Evolutionary conservation across 2,329 filamentous ascomycete genomes (phyloP), one percentile per base, ranked within the genome.

Genomic region (Tolypocladium capitatum): DNA sequence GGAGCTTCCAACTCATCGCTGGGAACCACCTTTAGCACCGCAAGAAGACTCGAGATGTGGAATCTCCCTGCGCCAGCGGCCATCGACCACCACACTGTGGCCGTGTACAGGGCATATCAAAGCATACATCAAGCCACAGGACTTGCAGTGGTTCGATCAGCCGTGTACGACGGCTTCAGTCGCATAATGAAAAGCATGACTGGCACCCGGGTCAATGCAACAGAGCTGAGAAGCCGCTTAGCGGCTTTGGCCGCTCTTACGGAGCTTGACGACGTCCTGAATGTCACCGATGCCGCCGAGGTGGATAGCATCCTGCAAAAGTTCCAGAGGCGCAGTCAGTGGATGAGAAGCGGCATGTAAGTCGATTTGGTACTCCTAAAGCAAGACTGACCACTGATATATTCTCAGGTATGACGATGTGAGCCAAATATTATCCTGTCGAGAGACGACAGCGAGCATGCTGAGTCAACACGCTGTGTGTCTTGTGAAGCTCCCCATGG

Each of bases 21-120:
- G 8, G 83, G 88, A 43, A 84, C 76, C 51, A 87, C 87, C 46
- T 84, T 94, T 53, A 77, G 80, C 46, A 87, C 86, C 6, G 89
- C 90, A 20, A 78, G 86, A 50, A 84, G 84, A 53, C 71, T 97
- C 16, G 89, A 92, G 55, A 84, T 91, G 58, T 98, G 92, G 92
- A 90, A 96, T 60, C 74, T 97, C 20, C 85, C 86, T 14, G 81
- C 82, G 0, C 86, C 89, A 1, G 70, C 74, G 8, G 68, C 73
- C 3, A 77, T 75, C 44, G 70, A 74, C 13, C 82, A 78, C 30
- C 78, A 83, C 48, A 73, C 82, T 1, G 81, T 83, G 3, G 82
- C 79, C 1, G 70, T 91, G 1, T 96, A 94, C 66, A 84, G 83
- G 56, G 80, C 81, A 0, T 89, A 94, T 50, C 88, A 95, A 61